Percentiles rank a stretch among this genome's conserved stretches.
These are phyloP conservation scores for Cenchrus fungigraminus DNA, from an alignment of 176 grass and related monocot species.

Conservation along the genomic window DNA sequence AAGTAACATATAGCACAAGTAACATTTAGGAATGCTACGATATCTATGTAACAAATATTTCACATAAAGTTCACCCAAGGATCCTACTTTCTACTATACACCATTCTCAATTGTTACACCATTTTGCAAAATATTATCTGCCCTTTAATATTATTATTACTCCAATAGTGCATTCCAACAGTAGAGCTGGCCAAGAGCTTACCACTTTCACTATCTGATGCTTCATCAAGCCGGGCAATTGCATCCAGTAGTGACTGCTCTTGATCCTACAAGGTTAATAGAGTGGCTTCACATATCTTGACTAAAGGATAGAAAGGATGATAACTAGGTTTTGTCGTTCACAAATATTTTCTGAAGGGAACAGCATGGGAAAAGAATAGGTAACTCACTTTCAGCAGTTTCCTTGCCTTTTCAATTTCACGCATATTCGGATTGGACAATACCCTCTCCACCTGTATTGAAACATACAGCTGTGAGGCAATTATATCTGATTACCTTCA, in stretches of 20 bases:
- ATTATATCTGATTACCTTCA: conserved; percentile 31
- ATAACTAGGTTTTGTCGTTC: conserved; percentile 20
- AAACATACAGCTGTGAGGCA: conserved; percentile 31
- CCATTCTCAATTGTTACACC: neutral
- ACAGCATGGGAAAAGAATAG: conserved; percentile 13
- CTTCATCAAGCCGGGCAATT: conserved; percentile 84
- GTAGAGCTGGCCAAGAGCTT: conserved; percentile 33
- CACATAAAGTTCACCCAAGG: neutral
- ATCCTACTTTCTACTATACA: neutral
- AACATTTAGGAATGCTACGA: neutral
- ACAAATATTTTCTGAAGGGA: neutral
- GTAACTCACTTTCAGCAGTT: conserved; percentile 80
- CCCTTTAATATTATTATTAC: neutral
- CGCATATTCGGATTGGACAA: conserved; percentile 76
- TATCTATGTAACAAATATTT: neutral
- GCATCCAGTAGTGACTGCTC: conserved; percentile 95
- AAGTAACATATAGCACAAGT: neutral
- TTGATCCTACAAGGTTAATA: conserved; percentile 65
- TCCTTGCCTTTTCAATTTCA: conserved; percentile 84
- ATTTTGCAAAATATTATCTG: neutral
- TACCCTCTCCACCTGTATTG: conserved; percentile 81
- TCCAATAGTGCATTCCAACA: conserved; percentile 2
- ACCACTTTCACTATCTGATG: conserved; percentile 91
- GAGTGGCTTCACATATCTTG: conserved; percentile 33
- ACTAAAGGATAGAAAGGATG: conserved; percentile 18